Base-by-base conservation (phyloP, 495 filamentous ascomycete species). In the Hypoxylon cercidicola region DNA sequence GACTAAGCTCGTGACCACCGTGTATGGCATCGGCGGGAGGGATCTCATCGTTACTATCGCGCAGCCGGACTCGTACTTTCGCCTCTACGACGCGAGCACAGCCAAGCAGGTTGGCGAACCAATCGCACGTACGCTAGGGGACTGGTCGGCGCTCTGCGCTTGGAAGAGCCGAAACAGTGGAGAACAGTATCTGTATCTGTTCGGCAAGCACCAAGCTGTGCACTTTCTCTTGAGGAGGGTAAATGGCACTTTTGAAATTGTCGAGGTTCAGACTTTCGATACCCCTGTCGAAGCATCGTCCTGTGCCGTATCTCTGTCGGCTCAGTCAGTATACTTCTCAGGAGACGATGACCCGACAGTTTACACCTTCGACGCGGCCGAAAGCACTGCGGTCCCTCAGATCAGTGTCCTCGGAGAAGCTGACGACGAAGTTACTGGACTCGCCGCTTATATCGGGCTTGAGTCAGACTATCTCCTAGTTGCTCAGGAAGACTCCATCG, bases 171-270 rank as follows among this genome's bases (percentile, higher is more conserved):
- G 57, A 49, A 60, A 15, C 21, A 67, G 63, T 15, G 67, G 62
- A 18, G 62, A 75, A 20, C 71, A 74, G n/a, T 75, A 76, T 43
- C 46, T 77, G 10, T 76, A 70, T 60, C 51, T 72, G 25, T 76
- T 76, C 28, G 72, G 74, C 11, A 73, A 75, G 45, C 64, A 47
- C 7, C 50, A 61, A 37, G 51, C 64, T 15, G 59, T 64, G 11
- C 52, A 71, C 1, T 66, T 70, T 25, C 55, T 74, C 2, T 30
- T 73, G 18, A 57, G 67, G 39, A 50, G 39, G 13, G 49, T 8
- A 18, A 53, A 41, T 12, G 47, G 49, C 5, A 20, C 56, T 9
- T 59, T 68, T 19, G 70, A 73, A 30, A 44, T 74, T 46, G 40
- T 64, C 20, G 61, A 74, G 57, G 57, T 70, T 15, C 72, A 73